A percentile compares a stretch with the other conserved stretches of the same genome.
Evolutionary conservation across 495 filamentous ascomycete species (phyloP).

Genomic region (Xanthoparmelia taractica): DNA sequence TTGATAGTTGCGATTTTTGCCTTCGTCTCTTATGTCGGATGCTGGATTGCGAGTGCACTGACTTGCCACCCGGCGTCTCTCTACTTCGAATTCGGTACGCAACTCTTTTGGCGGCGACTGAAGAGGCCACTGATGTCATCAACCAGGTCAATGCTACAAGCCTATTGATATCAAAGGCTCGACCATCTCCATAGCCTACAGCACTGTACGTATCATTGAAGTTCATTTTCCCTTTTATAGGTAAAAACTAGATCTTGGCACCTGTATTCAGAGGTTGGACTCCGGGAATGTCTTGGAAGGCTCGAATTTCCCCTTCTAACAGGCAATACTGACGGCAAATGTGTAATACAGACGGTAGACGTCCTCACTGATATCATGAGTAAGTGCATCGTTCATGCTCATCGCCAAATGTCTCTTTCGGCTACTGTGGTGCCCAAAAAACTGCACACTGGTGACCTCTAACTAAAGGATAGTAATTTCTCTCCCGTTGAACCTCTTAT

Average conservation of each 20-base stretch:
- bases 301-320: too few relatives aligned
- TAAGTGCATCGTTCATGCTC: not conserved
- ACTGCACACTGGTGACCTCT: not conserved
- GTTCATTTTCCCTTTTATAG: too few relatives aligned
- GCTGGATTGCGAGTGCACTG: slow-evolving; percentile 27
- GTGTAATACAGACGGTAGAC: not conserved
- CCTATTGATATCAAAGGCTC: not conserved
- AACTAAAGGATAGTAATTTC: slow-evolving; percentile 30
- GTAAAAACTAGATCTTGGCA: too few relatives aligned
- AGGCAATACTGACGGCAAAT: too few relatives aligned
- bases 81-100: slow-evolving; percentile 36
- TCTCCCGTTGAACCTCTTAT: slow-evolving; percentile 31
- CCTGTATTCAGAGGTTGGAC: too few relatives aligned
- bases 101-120: not conserved
- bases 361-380: slow-evolving; percentile 12
- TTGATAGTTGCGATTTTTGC: slow-evolving; percentile 33
- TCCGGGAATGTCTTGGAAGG: too few relatives aligned
- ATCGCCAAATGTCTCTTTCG: too few relatives aligned
- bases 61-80: slow-evolving; percentile 34
- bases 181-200: slow-evolving; percentile 4
- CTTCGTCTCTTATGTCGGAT: slow-evolving; percentile 35
- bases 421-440: not conserved
- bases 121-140: not conserved
- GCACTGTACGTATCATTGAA: not conserved
- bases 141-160: slow-evolving; percentile 10